phyloP scores from a whole-genome alignment of 306 rosid species.

The Sicyos edulis region DNA sequence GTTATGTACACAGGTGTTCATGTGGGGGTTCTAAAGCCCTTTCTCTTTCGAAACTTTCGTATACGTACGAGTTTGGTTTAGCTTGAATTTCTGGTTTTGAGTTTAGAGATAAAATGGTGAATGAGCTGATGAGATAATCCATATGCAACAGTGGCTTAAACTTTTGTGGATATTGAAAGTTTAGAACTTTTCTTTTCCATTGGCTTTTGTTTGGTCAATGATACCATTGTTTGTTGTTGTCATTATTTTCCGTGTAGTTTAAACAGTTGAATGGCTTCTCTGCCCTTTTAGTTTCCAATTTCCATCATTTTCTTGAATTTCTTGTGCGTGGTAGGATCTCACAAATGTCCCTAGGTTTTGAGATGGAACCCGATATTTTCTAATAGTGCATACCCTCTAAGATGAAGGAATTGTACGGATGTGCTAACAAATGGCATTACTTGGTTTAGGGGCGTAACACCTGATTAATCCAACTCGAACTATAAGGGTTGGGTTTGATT shows the following conservation, averaged over 20 bases:
- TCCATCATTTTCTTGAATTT: neutral
- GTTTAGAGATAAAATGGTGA: neutral
- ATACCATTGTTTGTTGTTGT: constrained; percentile 7
- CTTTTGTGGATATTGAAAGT: constrained; percentile 17
- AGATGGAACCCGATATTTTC: too few species aligned
- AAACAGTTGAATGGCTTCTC: neutral
- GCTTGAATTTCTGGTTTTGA: neutral
- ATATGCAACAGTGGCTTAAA: constrained; percentile 6
- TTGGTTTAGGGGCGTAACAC: too few species aligned
- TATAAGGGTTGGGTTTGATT: too few species aligned
- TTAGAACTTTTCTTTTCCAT: neutral
- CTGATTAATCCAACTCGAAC: too few species aligned
- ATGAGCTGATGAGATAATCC: constrained; percentile 7
- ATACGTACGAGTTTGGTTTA: constrained; percentile 16
- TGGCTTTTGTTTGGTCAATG: constrained; percentile 10
- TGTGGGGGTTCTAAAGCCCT: neutral
- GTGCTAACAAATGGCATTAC: too few species aligned
- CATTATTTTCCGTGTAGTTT: constrained; percentile 3
- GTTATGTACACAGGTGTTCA: constrained; percentile 1
- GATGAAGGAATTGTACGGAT: neutral
- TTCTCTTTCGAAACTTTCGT: neutral
- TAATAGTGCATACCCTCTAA: too few species aligned
- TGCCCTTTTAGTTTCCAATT: neutral
- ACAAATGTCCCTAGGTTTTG: too few species aligned
- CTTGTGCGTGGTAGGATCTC: too few species aligned